Evolutionary conservation across 768 basidiomycete genomes (phyloP).

Genomic region (Russula abietina): DNA sequence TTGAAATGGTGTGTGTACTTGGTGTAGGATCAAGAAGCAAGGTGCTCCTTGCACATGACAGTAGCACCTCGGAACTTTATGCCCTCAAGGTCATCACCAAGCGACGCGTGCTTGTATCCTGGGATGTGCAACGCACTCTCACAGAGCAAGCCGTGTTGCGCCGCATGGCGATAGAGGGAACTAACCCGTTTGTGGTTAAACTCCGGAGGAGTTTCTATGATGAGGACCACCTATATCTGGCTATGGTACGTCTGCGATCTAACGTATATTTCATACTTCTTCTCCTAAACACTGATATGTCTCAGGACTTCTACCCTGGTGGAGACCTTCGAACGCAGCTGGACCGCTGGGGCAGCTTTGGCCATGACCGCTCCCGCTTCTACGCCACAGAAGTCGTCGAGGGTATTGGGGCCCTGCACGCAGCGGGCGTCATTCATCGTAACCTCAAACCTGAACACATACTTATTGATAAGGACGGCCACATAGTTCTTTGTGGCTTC

Average conservation of each 20-base stretch:
- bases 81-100: constrained; percentile 98
- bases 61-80: constrained; percentile 61
- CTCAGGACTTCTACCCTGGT: constrained; percentile 86
- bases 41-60: constrained; percentile 84
- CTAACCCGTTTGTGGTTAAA: constrained; percentile 91
- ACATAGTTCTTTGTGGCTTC: constrained; percentile 96
- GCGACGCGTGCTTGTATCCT: constrained; percentile 91
- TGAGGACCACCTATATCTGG: constrained; percentile 92
- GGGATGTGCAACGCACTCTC: constrained; percentile 91
- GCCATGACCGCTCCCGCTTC: constrained; percentile 89
- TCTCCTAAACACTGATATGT: background rate
- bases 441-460: constrained; percentile 98
- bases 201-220: constrained; percentile 98
- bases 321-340: constrained; percentile 97
- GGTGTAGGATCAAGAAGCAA: constrained; percentile 98
- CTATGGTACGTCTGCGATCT: constrained; percentile 66
- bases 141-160: constrained; percentile 95
- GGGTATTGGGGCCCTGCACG: constrained; percentile 90
- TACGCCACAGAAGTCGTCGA: constrained; percentile 98
- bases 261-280: constrained; percentile 15
- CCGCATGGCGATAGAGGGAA: constrained; percentile 81
- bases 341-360: constrained; percentile 88
- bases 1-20: constrained; percentile 95
- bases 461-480: constrained; percentile 87
- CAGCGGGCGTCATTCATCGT: constrained; percentile 92